These are phyloP conservation scores for Sarocladium brachiariae DNA, from an alignment of 2,329 filamentous ascomycete genomes.

Conservation along the genomic window DNA sequence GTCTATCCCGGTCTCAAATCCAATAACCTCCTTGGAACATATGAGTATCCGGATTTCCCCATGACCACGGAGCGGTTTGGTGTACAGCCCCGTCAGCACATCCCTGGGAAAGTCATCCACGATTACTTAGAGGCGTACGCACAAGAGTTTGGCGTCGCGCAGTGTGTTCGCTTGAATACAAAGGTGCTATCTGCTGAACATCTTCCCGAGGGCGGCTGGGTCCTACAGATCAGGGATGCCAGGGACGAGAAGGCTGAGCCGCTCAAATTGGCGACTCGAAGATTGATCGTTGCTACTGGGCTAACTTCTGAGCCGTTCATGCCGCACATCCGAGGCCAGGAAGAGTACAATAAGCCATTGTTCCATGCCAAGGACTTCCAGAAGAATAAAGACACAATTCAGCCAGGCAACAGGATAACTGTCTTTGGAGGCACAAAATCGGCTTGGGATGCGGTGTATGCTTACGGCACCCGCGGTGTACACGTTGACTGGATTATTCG, in stretches of 20 bases:
- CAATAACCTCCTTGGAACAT: slow-evolving; percentile 14
- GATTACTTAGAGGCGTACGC: slow-evolving; percentile 42
- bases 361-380: slow-evolving; percentile 45
- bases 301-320: slow-evolving; percentile 42
- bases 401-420: slow-evolving; percentile 36
- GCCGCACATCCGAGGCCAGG: slow-evolving; percentile 39
- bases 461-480: slow-evolving; percentile 48
- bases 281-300: slow-evolving; percentile 49
- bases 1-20: slow-evolving; percentile 14
- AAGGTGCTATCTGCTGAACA: slow-evolving; percentile 37
- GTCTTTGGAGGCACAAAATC: slow-evolving; percentile 59
- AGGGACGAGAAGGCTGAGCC: slow-evolving; percentile 11
- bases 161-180: slow-evolving; percentile 31
- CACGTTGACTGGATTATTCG: slow-evolving; percentile 56
- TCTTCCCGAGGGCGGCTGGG: slow-evolving; percentile 34
- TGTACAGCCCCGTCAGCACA: slow-evolving; percentile 26
- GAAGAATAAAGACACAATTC: slow-evolving; percentile 31
- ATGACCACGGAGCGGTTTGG: slow-evolving; percentile 10
- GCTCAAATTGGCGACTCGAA: slow-evolving; percentile 31
- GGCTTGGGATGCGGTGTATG: slow-evolving; percentile 58
- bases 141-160: slow-evolving; percentile 33
- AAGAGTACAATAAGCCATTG: slow-evolving; percentile 36
- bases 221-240: slow-evolving; percentile 23
- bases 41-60: slow-evolving; percentile 14
- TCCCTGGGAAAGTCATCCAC: slow-evolving; percentile 39